phyloP scores from a whole-genome alignment of 2,329 filamentous ascomycete species.

The Hypoxylon sp. region DNA sequence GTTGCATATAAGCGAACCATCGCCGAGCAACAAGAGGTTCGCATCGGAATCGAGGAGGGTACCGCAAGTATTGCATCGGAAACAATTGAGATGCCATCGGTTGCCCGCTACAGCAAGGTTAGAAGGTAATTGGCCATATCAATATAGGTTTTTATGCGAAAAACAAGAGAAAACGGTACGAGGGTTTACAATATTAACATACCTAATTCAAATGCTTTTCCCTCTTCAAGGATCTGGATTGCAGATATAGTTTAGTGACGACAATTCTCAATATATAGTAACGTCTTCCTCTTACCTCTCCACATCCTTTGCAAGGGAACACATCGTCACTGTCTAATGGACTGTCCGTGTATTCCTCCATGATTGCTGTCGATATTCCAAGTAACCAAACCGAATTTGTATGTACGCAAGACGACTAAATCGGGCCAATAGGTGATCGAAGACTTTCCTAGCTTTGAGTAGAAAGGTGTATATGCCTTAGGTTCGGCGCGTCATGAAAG shows the following conservation, averaged over 20 bases:
- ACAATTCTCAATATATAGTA: conserved; percentile 30
- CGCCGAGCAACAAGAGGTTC: conserved; percentile 95
- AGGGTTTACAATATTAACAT: conserved; percentile 54
- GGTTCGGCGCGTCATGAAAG: conserved; percentile 46
- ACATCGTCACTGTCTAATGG: conserved; percentile 84
- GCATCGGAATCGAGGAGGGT: conserved; percentile 98
- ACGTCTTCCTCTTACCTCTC: conserved; percentile 75
- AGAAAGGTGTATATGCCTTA: conserved; percentile 14
- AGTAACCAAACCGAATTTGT: conserved; percentile 35
- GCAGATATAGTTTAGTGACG: conserved; percentile 46
- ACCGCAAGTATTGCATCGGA: conserved; percentile 95
- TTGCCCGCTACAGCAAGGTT: conserved; percentile 79
- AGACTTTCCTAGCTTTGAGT: conserved; percentile 18
- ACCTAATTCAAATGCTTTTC: conserved; percentile 98
- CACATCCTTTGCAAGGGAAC: conserved; percentile 93
- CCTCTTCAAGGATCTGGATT: conserved; percentile 92
- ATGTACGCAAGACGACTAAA: conserved; percentile 23
- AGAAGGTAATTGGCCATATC: conserved; percentile 37
- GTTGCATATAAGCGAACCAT: conserved; percentile 98
- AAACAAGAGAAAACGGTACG: not conserved
- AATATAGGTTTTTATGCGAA: conserved; percentile 4
- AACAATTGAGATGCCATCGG: conserved; percentile 99
- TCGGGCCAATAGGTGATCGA: conserved; percentile 12
- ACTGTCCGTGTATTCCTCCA: conserved; percentile 75
- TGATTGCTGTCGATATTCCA: conserved; percentile 55